Evolutionary conservation across 352 stramenopile species (phyloP).

Genomic region (Hyphochytrium catenoides): DNA sequence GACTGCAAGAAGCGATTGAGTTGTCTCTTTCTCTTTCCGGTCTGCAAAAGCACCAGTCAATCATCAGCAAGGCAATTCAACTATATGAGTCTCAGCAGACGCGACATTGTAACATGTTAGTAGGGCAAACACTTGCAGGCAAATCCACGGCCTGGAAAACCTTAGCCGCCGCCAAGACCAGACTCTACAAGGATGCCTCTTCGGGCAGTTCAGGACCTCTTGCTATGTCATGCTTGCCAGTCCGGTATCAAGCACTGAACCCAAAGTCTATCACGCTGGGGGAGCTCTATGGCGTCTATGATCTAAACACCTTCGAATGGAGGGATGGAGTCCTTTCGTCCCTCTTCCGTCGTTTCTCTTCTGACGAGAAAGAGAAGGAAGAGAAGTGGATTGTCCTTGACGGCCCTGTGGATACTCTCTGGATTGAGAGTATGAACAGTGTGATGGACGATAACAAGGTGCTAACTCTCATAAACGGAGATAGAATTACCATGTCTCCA

Average conservation of each 20-base stretch:
- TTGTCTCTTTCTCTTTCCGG: conserved; percentile 50
- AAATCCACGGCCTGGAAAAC: conserved; percentile 68
- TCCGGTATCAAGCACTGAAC: conserved; percentile 57
- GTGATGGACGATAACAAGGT: conserved; percentile 71
- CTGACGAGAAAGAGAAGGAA: conserved; percentile 38
- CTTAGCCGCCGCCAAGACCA: conserved; percentile 34
- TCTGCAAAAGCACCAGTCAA: conserved; percentile 61
- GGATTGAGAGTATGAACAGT: conserved; percentile 69
- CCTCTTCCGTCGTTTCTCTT: conserved; percentile 44
- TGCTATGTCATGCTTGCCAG: too few species aligned
- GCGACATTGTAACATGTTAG: conserved; percentile 79
- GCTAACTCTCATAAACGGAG: conserved; percentile 53
- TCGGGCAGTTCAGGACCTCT: conserved; percentile 41
- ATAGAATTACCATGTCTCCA: conserved; percentile 53
- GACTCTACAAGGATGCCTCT: conserved; percentile 35
- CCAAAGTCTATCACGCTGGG: conserved; percentile 65
- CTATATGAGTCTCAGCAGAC: conserved; percentile 82
- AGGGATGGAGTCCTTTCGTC: conserved; percentile 54
- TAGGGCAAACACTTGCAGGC: conserved; percentile 68
- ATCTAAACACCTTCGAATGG: conserved; percentile 59
- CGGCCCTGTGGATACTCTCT: conserved; percentile 55
- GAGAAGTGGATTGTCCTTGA: conserved; percentile 70
- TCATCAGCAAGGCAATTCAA: conserved; percentile 85
- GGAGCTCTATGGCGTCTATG: conserved; percentile 70
- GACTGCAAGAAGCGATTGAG: conserved; percentile 64